These are phyloP conservation scores for Talinum fruticosum DNA, from an alignment of 148 eudicot genomes.

Conservation along the genomic window DNA sequence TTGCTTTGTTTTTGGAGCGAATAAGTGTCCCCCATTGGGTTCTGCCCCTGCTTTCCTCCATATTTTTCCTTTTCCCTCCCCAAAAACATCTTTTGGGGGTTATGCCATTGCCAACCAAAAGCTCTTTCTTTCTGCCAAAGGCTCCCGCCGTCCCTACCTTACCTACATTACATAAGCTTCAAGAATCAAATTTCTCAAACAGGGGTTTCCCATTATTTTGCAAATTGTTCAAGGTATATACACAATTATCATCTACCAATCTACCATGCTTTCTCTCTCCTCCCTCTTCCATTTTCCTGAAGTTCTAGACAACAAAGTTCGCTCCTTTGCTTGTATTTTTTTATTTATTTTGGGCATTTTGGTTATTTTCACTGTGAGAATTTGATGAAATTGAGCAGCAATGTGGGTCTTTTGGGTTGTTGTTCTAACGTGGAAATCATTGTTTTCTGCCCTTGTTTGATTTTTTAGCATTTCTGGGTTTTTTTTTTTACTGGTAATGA, in stretches of 20 bases:
- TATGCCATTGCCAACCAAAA: constrained; percentile 14
- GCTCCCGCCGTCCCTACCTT: constrained; percentile 6
- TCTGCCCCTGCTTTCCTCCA: background rate
- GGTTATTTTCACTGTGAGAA: background rate
- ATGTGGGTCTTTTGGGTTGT: background rate
- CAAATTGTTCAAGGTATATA: constrained; percentile 19
- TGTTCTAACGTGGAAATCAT: background rate
- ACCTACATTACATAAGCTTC: constrained; percentile 14
- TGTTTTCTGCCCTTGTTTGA: background rate
- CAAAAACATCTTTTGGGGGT: background rate
- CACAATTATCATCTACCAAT: background rate
- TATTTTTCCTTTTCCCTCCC: background rate
- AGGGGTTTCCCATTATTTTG: background rate
- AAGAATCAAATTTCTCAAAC: constrained; percentile 1
- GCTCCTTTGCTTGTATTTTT: background rate
- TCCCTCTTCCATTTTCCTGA: background rate
- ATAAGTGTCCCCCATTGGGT: constrained; percentile 19
- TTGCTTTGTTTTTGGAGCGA: constrained; percentile 5
- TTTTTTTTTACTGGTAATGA: background rate
- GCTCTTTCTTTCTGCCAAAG: constrained; percentile 28
- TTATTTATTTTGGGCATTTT: background rate
- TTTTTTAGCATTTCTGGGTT: constrained; percentile 3
- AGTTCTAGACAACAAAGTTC: background rate
- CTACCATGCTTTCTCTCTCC: background rate
- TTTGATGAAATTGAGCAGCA: background rate